Conservation (phyloP, 371 early-diverging fungal species). For the Mortierella sp. region DNA sequence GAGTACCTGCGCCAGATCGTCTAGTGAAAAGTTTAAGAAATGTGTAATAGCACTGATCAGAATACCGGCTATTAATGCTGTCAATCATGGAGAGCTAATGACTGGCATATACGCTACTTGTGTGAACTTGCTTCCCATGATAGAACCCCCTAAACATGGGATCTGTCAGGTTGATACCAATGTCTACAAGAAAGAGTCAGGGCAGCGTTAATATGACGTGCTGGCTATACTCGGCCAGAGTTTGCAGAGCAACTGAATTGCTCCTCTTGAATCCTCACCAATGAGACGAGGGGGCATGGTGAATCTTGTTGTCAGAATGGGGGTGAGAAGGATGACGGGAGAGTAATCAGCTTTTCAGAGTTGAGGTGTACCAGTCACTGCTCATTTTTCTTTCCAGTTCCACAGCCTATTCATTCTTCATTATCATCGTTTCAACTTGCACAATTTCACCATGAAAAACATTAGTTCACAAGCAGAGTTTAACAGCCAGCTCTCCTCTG, state of each 20-base stretch:
- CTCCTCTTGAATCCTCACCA: slow-evolving; percentile 14
- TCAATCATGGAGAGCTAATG: not conserved
- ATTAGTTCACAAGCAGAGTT: slow-evolving; percentile 38
- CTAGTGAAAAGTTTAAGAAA: slow-evolving; percentile 49
- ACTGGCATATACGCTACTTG: slow-evolving; percentile 55
- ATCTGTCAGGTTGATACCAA: slow-evolving; percentile 91
- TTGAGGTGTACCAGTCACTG: not conserved
- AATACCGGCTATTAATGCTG: not conserved
- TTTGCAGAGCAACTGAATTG: not conserved
- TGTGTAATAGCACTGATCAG: not conserved
- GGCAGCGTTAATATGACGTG: not conserved
- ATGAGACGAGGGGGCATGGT: slow-evolving; percentile 46
- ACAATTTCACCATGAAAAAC: slow-evolving; percentile 36
- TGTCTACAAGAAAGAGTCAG: slow-evolving; percentile 62
- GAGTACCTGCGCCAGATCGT: slow-evolving; percentile 78
- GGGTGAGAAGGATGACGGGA: not conserved
- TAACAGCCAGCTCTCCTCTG: slow-evolving; percentile 31
- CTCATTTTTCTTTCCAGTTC: not conserved
- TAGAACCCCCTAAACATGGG: slow-evolving; percentile 90
- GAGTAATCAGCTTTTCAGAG: not conserved
- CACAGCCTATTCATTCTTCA: not conserved
- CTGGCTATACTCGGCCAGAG: not conserved
- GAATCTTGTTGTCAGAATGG: not conserved
- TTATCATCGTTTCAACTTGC: not conserved
- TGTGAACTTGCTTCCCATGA: slow-evolving; percentile 84